These are phyloP conservation scores for Fusarium mundagurra DNA, from an alignment of 2,329 filamentous ascomycete genomes.

Conservation along the genomic window DNA sequence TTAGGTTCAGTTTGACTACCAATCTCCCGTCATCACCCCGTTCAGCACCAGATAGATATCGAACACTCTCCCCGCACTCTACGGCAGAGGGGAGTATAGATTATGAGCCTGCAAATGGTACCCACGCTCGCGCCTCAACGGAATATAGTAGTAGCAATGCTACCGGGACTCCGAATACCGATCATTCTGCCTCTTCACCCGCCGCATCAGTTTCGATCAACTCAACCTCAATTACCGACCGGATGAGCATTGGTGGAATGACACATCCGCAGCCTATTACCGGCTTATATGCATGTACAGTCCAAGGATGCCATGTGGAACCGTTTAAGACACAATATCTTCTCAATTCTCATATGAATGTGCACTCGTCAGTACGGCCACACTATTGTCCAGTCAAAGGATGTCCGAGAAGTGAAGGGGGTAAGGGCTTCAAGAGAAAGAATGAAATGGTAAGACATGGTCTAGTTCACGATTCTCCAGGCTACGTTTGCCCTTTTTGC, in stretches of 20 bases:
- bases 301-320: slow-evolving; percentile 71
- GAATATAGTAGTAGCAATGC: slow-evolving; percentile 58
- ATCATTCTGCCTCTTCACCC: slow-evolving; percentile 56
- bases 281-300: slow-evolving; percentile 67
- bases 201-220: slow-evolving; percentile 44
- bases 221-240: slow-evolving; percentile 55
- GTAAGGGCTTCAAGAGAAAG: slow-evolving; percentile 76
- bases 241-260: slow-evolving; percentile 68
- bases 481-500: slow-evolving; percentile 96
- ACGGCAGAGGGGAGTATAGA: slow-evolving; percentile 52
- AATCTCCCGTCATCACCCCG: slow-evolving; percentile 56
- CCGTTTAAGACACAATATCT: slow-evolving; percentile 83
- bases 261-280: slow-evolving; percentile 61
- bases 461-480: slow-evolving; percentile 91
- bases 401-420: slow-evolving; percentile 69
- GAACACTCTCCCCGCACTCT: slow-evolving; percentile 59
- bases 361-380: slow-evolving; percentile 71
- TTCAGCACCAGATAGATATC: slow-evolving; percentile 60
- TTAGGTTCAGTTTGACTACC: slow-evolving; percentile 45
- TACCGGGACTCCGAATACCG: slow-evolving; percentile 58
- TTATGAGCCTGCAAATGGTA: slow-evolving; percentile 46
- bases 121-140: slow-evolving; percentile 48
- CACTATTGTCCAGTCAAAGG: slow-evolving; percentile 72
- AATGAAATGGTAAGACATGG: slow-evolving; percentile 81
- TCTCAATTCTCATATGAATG: slow-evolving; percentile 81